These are phyloP conservation scores for Hericium rajendrae DNA, from an alignment of 768 basidiomycete species.

Conservation along the genomic window DNA sequence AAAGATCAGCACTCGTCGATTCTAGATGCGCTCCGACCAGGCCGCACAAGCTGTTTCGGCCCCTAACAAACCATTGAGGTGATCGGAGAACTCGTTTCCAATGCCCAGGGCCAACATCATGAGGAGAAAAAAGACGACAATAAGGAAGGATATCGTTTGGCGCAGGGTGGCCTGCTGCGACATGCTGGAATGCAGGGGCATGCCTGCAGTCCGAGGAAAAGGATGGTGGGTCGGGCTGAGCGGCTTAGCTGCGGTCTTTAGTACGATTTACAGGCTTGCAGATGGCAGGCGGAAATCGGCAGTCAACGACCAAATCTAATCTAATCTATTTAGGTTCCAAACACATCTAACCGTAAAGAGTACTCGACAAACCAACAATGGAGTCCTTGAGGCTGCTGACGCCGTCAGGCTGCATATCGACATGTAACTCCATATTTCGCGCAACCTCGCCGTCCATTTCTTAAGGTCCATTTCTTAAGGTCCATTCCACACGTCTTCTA, in stretches of 20 bases:
- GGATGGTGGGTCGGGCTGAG: no score
- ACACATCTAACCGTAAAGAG: no score
- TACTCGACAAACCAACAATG: no score
- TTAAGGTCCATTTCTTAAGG: no score
- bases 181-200: neutral
- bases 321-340: neutral
- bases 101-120: slow-evolving; percentile 32
- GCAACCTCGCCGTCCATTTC: no score
- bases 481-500: neutral
- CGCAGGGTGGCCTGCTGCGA: slow-evolving; percentile 12
- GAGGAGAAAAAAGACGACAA: slow-evolving; percentile 33
- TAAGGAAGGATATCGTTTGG: slow-evolving; percentile 23
- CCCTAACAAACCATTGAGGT: slow-evolving; percentile 5
- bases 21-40: neutral
- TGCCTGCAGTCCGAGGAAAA: neutral
- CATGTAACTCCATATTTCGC: no score
- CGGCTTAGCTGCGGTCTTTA: no score
- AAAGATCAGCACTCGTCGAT: neutral
- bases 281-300: neutral
- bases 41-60: slow-evolving; percentile 6
- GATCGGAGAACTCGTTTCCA: slow-evolving; percentile 13
- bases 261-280: no score
- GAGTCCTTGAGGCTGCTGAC: no score
- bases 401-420: no score
- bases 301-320: neutral